A percentile compares a stretch with the other conserved stretches of the same genome.
Conservation (phyloP, 345 rosid species). For the Salix exigua region DNA sequence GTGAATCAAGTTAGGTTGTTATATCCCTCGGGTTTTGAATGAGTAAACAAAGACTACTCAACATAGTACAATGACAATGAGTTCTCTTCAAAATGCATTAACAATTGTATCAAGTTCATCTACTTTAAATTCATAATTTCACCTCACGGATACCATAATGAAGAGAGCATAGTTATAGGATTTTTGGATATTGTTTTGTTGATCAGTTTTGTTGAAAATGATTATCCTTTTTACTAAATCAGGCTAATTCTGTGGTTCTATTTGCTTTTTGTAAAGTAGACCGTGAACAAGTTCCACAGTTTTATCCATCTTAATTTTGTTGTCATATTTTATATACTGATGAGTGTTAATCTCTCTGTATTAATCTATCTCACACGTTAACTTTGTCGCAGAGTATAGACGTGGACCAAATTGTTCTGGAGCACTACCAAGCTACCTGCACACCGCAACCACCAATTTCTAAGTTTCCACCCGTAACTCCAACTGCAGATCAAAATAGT, state of each 20-base stretch:
- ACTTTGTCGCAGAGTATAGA: slow-evolving; percentile 68
- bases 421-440: slow-evolving; percentile 69
- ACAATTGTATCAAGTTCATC: not conserved
- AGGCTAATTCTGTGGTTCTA: not conserved
- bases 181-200: not conserved
- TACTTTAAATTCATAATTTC: not conserved
- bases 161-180: not conserved
- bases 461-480: slow-evolving; percentile 52
- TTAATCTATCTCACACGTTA: not conserved
- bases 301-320: slow-evolving; percentile 3
- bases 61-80: not conserved
- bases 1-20: not conserved
- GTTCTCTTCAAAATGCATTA: slow-evolving; percentile 6
- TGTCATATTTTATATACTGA: slow-evolving; percentile 8
- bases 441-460: slow-evolving; percentile 73
- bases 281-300: not conserved
- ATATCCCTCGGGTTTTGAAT: not conserved
- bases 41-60: not conserved
- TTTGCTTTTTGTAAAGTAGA: not conserved
- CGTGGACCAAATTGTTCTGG: slow-evolving; percentile 82
- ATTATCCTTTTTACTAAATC: not conserved
- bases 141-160: not conserved
- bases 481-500: slow-evolving; percentile 36
- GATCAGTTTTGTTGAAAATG: not conserved
- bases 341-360: slow-evolving; percentile 4